Evolutionary conservation across 345 rosid genomes (phyloP).

Genomic region (Citrus reticulata): DNA sequence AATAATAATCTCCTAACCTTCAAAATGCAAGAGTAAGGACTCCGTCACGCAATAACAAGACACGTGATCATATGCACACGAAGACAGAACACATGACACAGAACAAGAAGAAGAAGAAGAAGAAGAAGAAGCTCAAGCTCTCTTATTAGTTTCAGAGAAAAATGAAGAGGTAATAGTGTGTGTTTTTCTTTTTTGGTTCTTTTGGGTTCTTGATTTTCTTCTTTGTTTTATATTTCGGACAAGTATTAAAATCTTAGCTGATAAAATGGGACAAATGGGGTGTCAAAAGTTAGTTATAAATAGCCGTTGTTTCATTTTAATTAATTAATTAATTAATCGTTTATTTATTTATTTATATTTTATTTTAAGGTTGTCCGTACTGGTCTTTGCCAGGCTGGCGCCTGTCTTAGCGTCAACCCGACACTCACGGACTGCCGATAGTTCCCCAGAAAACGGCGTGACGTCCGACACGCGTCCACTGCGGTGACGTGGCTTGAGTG

Average conservation of each 20-base stretch:
- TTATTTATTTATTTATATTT: neutral
- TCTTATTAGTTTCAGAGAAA: neutral
- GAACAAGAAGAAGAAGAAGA: neutral
- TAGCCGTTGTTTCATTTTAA: neutral
- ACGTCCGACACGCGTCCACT: neutral
- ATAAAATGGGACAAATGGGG: constrained; percentile 35
- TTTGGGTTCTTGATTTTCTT: neutral
- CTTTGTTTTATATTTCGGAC: neutral
- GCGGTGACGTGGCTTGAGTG: neutral
- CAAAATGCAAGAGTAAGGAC: neutral
- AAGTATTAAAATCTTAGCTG: constrained; percentile 13
- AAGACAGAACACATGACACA: neutral
- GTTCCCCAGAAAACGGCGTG: neutral
- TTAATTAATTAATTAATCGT: too few species aligned
- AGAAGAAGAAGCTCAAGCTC: too few species aligned
- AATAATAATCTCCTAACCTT: neutral
- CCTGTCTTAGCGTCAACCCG: constrained; percentile 27
- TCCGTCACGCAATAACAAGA: neutral
- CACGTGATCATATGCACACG: neutral
- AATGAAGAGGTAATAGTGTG: neutral
- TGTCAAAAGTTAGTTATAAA: constrained; percentile 33
- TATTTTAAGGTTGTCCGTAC: constrained; percentile 18
- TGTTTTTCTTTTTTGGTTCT: neutral
- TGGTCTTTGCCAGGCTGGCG: constrained; percentile 13
- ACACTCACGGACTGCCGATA: constrained; percentile 11